Evolutionary conservation across 108 stramenopile genomes (phyloP).

Genomic region (Nitzschia palea): DNA sequence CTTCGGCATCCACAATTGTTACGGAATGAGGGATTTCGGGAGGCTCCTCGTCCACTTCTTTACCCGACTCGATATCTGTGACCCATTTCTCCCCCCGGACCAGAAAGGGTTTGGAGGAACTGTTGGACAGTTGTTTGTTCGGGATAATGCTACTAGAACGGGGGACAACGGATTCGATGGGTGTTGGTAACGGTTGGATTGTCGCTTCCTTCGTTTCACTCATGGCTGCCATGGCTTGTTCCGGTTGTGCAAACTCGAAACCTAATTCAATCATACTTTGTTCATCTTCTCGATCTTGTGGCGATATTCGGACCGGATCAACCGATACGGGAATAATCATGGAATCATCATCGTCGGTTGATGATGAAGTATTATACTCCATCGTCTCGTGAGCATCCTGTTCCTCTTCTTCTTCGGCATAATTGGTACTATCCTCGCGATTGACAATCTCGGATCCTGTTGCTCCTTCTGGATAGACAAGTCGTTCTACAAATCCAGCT

Average conservation of each 20-base stretch:
- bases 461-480: background rate
- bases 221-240: background rate
- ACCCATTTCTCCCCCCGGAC: too few species aligned
- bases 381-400: background rate
- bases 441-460: constrained; percentile 11
- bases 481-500: constrained; percentile 12
- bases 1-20: too few species aligned
- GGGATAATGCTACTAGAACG: too few species aligned
- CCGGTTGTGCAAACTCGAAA: background rate
- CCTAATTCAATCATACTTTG: constrained; percentile 14
- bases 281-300: background rate
- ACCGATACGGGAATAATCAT: background rate
- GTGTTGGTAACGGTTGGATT: too few species aligned
- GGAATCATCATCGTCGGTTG: background rate
- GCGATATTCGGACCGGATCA: background rate
- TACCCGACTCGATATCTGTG: too few species aligned
- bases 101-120: too few species aligned
- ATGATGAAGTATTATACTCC: background rate
- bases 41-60: too few species aligned
- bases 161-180: too few species aligned
- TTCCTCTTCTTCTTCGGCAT: background rate
- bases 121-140: too few species aligned
- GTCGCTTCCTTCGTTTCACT: too few species aligned
- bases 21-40: too few species aligned
- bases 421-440: background rate